Evolutionary conservation across 106 monocot genomes (phyloP), one percentile per base, ranked within the genome.

Genomic region (Gastrodia elata): DNA sequence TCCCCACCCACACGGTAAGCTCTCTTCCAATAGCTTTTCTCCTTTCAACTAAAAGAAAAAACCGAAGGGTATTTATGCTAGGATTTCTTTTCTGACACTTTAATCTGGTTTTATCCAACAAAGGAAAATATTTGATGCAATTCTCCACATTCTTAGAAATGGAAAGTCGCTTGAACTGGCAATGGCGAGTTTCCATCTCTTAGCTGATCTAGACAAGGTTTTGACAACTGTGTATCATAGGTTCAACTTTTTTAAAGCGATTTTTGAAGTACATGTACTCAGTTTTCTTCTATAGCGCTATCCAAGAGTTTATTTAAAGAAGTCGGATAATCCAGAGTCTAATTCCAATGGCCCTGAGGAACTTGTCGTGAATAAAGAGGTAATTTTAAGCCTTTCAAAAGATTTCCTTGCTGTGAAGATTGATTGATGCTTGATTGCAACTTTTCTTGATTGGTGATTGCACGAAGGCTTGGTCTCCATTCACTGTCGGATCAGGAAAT

Each of bases 391-490:
- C 22, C 14, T 77, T 72, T 9, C 20, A 6, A 1, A 18, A 46
- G 26, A 57, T 33, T 35, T 4, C 57, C 44, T 71, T 18, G 6
- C 52, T 4, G 14, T 65, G 32, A 39, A 13, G 42, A 15, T 26
- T 46, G 3, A 39, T 76, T 38, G 44, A 39, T 44, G n/a, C 9
- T 37, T 2, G 2, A 41, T 41, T 39, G 25, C 18, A 27, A 39
- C n/a, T 39, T 65, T 18, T 46, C 36, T 74, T 71, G 37, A 0
- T 22, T 84, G 40, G 39, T 34, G n/a, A n/a, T n/a, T n/a, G 33
- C 77, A 5, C 81, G 73, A 46, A 96, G 96, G 84, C 80, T 8
- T 93, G 97, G 97, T 84, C 78, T n/a, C 97, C 97, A 8, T 97
- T 92, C 74, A 33, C 55, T 35, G 34, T 82, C 56, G 65, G 82